Evolutionary conservation across 2,329 filamentous ascomycete genomes (phyloP).

Genomic region (Colletotrichum liaoningense): DNA sequence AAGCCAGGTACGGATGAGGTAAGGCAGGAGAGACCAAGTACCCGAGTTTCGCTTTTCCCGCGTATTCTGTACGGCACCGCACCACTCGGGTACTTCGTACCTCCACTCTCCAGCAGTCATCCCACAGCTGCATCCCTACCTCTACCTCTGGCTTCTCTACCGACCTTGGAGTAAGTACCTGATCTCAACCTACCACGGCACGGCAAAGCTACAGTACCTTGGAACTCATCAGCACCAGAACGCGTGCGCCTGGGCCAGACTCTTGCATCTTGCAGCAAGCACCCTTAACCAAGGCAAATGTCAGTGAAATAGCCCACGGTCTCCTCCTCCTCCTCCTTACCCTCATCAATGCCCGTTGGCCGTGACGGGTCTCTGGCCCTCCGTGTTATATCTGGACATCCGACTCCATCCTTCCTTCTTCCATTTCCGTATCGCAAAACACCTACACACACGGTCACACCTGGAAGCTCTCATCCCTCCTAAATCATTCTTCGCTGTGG

Average conservation of each 20-base stretch:
- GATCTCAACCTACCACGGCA: background rate
- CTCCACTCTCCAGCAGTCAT: background rate
- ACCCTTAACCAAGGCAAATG: constrained; percentile 5
- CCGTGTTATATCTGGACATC: background rate
- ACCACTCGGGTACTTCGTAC: background rate
- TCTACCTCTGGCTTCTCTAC: background rate
- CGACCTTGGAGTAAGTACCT: background rate
- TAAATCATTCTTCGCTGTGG: background rate
- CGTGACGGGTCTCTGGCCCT: background rate
- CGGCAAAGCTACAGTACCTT: background rate
- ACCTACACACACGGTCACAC: too few species aligned
- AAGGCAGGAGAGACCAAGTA: background rate
- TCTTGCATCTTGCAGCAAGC: background rate
- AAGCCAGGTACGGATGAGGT: too few species aligned
- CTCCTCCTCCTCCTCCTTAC: background rate
- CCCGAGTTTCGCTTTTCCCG: constrained; percentile 7
- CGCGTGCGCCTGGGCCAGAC: constrained; percentile 8
- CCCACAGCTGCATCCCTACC: constrained; percentile 11
- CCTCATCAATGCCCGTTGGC: background rate
- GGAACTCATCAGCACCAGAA: constrained; percentile 6
- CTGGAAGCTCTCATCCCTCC: background rate
- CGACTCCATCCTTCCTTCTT: background rate
- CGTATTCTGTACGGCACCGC: constrained; percentile 14
- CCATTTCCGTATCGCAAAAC: background rate
- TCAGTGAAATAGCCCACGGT: background rate